Conservation (phyloP, 257 asterid genomes). For the Solanum sejunctum region DNA sequence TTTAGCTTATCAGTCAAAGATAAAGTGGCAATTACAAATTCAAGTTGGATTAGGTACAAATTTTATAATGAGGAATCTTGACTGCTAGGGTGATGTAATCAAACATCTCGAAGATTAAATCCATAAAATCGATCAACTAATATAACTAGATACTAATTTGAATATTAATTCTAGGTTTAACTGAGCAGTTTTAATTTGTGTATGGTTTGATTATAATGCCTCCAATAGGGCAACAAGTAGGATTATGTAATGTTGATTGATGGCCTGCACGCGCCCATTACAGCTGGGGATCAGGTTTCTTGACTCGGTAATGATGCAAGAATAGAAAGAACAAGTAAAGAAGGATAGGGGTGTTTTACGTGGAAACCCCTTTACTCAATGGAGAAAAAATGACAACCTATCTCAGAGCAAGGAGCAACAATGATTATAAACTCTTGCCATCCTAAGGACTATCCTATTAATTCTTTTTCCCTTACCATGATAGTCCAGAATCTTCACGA, state of each 20-base stretch:
- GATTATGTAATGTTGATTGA: not conserved
- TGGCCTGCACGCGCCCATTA: too few relatives aligned
- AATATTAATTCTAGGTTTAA: not conserved
- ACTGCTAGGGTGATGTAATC: not conserved
- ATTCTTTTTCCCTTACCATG: too few relatives aligned
- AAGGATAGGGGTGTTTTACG: too few relatives aligned
- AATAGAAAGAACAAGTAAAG: too few relatives aligned
- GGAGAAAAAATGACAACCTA: too few relatives aligned
- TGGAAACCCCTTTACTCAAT: too few relatives aligned
- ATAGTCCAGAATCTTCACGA: too few relatives aligned
- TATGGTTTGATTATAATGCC: not conserved
- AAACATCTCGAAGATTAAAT: not conserved
- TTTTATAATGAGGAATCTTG: not conserved
- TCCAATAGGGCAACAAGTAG: not conserved
- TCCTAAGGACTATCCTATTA: too few relatives aligned
- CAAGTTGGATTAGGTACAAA: not conserved
- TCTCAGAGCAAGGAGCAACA: too few relatives aligned
- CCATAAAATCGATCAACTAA: not conserved
- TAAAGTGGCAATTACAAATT: not conserved
- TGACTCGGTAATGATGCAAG: too few relatives aligned
- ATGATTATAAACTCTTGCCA: too few relatives aligned
- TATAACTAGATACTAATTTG: not conserved
- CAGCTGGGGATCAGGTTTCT: too few relatives aligned
- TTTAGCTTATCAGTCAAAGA: not conserved
- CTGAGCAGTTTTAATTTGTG: not conserved